Conservation (phyloP, 441 rosid species). For the Mallotus japonicus region DNA sequence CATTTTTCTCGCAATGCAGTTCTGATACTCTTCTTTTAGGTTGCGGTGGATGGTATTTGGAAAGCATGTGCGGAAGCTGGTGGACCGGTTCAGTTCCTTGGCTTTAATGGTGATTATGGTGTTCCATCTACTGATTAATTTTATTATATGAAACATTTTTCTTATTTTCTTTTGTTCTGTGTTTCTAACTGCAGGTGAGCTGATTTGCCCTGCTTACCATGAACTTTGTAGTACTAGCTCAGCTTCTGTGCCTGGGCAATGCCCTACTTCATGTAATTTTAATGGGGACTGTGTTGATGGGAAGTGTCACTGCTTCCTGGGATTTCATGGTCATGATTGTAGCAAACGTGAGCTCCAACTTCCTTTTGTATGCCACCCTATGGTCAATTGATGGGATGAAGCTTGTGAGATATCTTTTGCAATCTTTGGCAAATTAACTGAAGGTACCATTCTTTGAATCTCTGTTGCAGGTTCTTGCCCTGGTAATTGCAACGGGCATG, state of each 20-base stretch:
- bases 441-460: slow-evolving; percentile 2
- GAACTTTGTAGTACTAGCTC: slow-evolving; percentile 70
- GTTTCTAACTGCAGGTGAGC: slow-evolving; percentile 61
- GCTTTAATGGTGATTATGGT: slow-evolving; percentile 70
- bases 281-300: slow-evolving; percentile 94
- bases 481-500: slow-evolving; percentile 70
- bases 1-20: slow-evolving; percentile 4
- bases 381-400: not conserved
- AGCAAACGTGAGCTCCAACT: slow-evolving; percentile 59
- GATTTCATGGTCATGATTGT: slow-evolving; percentile 91
- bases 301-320: slow-evolving; percentile 81
- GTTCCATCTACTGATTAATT: slow-evolving; percentile 14
- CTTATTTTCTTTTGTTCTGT: slow-evolving; percentile 17
- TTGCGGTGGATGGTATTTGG: slow-evolving; percentile 98
- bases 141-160: not conserved
- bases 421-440: slow-evolving; percentile 4
- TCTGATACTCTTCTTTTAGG: slow-evolving; percentile 42
- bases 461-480: slow-evolving; percentile 73
- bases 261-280: slow-evolving; percentile 72
- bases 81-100: slow-evolving; percentile 83
- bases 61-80: slow-evolving; percentile 83
- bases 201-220: slow-evolving; percentile 82
- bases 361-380: slow-evolving; percentile 14
- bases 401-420: not conserved
- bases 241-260: slow-evolving; percentile 64